Evolutionary conservation across 306 rosid genomes (phyloP).

Genomic region (Vicia sativa): DNA sequence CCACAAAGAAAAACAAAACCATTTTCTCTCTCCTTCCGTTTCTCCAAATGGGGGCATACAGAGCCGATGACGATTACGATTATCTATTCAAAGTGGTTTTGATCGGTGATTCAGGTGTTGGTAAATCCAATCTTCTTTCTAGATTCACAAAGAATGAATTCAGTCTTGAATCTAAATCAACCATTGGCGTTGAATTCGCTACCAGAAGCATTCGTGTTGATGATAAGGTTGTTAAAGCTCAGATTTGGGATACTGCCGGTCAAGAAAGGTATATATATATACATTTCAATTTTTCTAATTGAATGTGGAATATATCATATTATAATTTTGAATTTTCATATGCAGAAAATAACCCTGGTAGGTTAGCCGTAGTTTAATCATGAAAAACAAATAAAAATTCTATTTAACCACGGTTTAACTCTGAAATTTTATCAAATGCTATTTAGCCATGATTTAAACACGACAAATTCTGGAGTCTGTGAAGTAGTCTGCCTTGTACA

Average conservation of each 20-base stretch:
- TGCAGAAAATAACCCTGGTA: no score
- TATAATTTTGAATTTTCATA: no score
- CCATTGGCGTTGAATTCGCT: slow-evolving; percentile 90
- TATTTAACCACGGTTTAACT: no score
- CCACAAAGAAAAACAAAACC: not conserved
- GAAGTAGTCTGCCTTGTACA: no score
- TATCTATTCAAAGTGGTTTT: slow-evolving; percentile 82
- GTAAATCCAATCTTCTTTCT: slow-evolving; percentile 77
- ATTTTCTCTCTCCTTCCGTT: slow-evolving; percentile 7
- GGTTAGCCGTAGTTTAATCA: no score
- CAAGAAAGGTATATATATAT: slow-evolving; percentile 68
- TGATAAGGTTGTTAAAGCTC: slow-evolving; percentile 87
- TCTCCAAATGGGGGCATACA: slow-evolving; percentile 62
- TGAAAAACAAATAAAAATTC: no score
- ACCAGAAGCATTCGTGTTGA: slow-evolving; percentile 83
- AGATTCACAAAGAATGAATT: slow-evolving; percentile 79
- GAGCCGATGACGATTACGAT: slow-evolving; percentile 87
- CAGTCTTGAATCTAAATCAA: slow-evolving; percentile 82
- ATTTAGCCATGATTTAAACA: no score
- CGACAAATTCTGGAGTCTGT: no score
- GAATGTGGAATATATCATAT: not conserved
- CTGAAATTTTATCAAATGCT: no score
- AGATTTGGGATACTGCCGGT: slow-evolving; percentile 96
- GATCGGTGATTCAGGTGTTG: slow-evolving; percentile 88
- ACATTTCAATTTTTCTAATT: not conserved